phyloP scores from a whole-genome alignment of 139 green algal genomes.

The Closterium sp. region DNA sequence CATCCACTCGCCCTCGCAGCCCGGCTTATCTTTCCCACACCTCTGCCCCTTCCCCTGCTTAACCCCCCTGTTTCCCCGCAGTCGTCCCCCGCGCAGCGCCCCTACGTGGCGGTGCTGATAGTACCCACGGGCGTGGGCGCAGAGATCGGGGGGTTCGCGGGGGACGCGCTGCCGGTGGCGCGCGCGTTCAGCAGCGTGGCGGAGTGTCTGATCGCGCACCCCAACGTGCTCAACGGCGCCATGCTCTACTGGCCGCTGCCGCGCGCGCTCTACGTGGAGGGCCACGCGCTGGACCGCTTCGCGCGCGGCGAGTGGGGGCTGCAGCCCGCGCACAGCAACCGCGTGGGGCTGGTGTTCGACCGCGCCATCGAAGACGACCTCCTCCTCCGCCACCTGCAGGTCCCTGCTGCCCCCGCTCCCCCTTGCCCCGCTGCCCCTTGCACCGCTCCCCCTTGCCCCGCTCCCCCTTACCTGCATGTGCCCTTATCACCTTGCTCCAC shows the following conservation, averaged over 20 bases:
- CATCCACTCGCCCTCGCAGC: not conserved
- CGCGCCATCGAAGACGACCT: slow-evolving; percentile 46
- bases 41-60: not conserved
- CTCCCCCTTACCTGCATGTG: no score
- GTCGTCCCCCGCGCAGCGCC: slow-evolving; percentile 19
- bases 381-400: slow-evolving; percentile 29
- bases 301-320: slow-evolving; percentile 43
- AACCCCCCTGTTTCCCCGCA: not conserved
- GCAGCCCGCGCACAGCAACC: slow-evolving; percentile 53
- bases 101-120: slow-evolving; percentile 53
- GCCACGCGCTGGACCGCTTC: slow-evolving; percentile 51
- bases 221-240: slow-evolving; percentile 53
- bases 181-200: slow-evolving; percentile 32
- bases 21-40: not conserved
- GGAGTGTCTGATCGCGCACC: slow-evolving; percentile 51
- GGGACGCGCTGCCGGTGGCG: slow-evolving; percentile 50
- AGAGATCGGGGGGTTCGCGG: slow-evolving; percentile 52
- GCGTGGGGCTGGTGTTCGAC: slow-evolving; percentile 46
- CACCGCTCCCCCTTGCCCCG: no score
- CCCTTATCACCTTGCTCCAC: no score
- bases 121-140: slow-evolving; percentile 52
- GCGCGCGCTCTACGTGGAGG: slow-evolving; percentile 54
- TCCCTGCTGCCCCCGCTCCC: not conserved
- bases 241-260: slow-evolving; percentile 57
- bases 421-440: no score